Evolutionary conservation across 768 basidiomycete genomes (phyloP), one percentile per base, ranked within the genome.

Genomic region (Amanita phalloides): DNA sequence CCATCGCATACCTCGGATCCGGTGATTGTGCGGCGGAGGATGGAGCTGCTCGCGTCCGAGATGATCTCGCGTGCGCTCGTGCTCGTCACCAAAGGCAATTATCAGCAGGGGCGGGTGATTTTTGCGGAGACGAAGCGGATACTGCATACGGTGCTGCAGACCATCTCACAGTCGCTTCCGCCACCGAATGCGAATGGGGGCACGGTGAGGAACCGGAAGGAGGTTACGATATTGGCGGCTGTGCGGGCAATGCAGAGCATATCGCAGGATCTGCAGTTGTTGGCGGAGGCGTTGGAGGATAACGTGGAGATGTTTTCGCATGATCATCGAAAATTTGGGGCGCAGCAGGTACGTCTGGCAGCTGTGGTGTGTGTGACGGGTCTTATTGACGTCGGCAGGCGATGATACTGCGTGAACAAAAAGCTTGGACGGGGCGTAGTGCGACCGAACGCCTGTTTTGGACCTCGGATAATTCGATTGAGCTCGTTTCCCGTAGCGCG

Each of bases 41-140:
- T 98, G 92, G 96, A 99, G 71, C 79, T 99, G 3, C 78, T 98
- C 36, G 89, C 92, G 23, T 88, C 86, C 25, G 96, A 98, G 67
- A 98, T 98, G 92, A 92, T 98, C 63, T 93, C 93, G 2, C 83
- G 96, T 9, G 86, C 87, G 14, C 76, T 99, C 28, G 87, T 98
- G 28, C 78, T 98, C 42, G 93, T 96, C 48, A 89, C 90, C 37
- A 74, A 93, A 59, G 81, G 92, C 64, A 96, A 97, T 64, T 89
- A 83, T 67, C 74, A 82, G 0, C 92, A 94, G 57, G 96, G 95
- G 1, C 85, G 87, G 61, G 87, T 89, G 60, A 87, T 98, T 52
- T 77, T 96, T 68, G 79, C 77, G 39, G 90, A 93, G 74, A 93
- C 96, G 53, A 90, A 86, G 67, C 76, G 91, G 44, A 97, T 98